Evolutionary conservation across 306 rosid genomes (phyloP).

Genomic region (Prunus dulcis): DNA sequence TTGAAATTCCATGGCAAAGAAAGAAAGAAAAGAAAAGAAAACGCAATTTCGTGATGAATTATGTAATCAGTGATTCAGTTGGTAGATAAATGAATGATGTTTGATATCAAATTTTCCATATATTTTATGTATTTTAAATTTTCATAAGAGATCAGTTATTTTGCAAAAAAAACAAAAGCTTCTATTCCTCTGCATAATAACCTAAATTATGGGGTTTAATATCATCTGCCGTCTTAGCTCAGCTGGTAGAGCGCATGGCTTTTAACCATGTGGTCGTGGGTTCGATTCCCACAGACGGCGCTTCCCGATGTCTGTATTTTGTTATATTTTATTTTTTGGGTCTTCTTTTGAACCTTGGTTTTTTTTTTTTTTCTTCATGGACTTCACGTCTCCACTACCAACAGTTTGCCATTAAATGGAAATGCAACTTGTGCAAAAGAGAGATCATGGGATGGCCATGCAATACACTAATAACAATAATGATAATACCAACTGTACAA

Average conservation of each 20-base stretch:
- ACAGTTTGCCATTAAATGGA: constrained; percentile 7
- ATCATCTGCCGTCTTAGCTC: constrained; percentile 48
- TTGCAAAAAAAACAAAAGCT: too few relatives aligned
- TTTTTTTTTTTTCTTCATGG: constrained; percentile 30
- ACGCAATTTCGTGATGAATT: background rate
- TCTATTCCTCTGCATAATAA: too few relatives aligned
- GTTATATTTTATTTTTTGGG: background rate
- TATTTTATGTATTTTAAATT: too few relatives aligned
- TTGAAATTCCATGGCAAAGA: too few relatives aligned
- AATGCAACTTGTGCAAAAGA: constrained; percentile 9
- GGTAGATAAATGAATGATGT: background rate
- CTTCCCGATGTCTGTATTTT: background rate
- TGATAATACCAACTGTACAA: constrained; percentile 20
- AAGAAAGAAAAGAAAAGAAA: background rate
- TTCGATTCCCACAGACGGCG: constrained; percentile 89
- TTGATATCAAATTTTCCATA: too few relatives aligned
- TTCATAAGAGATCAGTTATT: too few relatives aligned
- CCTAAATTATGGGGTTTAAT: background rate
- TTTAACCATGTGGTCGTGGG: constrained; percentile 61
- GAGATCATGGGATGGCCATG: constrained; percentile 55
- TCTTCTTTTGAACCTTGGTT: too few relatives aligned
- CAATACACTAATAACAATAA: constrained; percentile 20
- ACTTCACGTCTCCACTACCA: constrained; percentile 47
- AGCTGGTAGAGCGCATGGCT: constrained; percentile 83
- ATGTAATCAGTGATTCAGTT: background rate